Evolutionary conservation across 352 stramenopile species (phyloP).

Genomic region (Globisporangium canariense): DNA sequence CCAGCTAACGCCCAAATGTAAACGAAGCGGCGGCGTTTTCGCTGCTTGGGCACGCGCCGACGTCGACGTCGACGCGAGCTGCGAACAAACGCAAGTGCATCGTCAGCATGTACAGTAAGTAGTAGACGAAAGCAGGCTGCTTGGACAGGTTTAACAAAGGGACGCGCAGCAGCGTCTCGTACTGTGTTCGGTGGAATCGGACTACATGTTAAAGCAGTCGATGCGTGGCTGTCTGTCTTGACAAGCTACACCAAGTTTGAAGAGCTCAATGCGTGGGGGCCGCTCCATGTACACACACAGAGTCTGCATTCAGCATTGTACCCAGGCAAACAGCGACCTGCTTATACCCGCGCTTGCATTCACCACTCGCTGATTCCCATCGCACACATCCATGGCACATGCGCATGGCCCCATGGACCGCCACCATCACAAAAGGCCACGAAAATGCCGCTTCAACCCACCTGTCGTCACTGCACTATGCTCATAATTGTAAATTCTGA

Average conservation of each 20-base stretch:
- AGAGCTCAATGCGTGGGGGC: no score
- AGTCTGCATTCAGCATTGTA: no score
- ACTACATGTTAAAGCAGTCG: not conserved
- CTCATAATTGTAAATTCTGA: no score
- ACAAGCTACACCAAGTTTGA: no score
- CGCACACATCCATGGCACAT: no score
- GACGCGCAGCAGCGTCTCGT: not conserved
- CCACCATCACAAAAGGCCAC: not conserved
- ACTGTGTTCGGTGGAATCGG: not conserved
- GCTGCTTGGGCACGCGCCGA: not conserved
- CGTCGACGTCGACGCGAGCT: not conserved
- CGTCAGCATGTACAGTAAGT: not conserved
- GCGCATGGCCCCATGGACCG: not conserved
- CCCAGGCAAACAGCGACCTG: no score
- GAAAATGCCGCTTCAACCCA: not conserved
- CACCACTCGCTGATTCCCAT: no score
- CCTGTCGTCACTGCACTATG: no score
- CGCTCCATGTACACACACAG: no score
- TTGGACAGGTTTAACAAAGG: constrained; percentile 2
- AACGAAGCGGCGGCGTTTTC: not conserved
- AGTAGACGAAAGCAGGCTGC: not conserved
- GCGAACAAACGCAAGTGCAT: not conserved
- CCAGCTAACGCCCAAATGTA: not conserved
- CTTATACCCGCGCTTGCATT: no score
- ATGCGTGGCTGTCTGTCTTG: no score